phyloP scores from a whole-genome alignment of 108 stramenopile genomes.

The Mediolabrus comicus region DNA sequence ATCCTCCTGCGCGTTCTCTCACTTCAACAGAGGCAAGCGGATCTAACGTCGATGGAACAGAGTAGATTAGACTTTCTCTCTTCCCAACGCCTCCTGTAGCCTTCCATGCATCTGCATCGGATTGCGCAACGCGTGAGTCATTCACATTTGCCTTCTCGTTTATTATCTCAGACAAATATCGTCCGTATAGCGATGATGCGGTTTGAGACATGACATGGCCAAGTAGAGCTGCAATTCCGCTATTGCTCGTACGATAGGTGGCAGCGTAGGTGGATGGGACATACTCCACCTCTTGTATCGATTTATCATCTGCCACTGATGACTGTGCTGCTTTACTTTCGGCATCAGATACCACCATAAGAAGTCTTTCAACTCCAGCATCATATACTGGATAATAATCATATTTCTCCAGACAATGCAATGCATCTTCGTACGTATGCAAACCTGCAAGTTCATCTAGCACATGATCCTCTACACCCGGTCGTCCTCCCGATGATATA shows the following conservation, averaged over 20 bases:
- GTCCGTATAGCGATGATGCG: neutral
- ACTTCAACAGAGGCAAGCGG: slow-evolving; percentile 8
- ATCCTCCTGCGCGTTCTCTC: neutral
- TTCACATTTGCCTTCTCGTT: neutral
- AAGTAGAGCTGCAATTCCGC: neutral
- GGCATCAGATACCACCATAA: neutral
- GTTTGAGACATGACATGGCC: neutral
- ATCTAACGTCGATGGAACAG: neutral
- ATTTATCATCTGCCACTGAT: neutral
- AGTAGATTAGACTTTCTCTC: neutral
- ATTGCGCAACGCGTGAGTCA: neutral
- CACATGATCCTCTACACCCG: slow-evolving; percentile 1
- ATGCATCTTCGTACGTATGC: neutral
- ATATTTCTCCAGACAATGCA: neutral
- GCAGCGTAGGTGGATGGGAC: slow-evolving; percentile 1
- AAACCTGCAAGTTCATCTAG: neutral
- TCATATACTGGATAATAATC: slow-evolving; percentile 20
- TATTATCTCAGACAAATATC: neutral
- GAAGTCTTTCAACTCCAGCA: slow-evolving; percentile 15
- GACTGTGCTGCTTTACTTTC: neutral
- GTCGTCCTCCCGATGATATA: too few relatives aligned
- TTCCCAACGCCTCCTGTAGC: neutral
- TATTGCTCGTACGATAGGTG: slow-evolving; percentile 1
- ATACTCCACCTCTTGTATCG: neutral
- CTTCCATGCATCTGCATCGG: neutral